Evolutionary conservation across 2,329 filamentous ascomycete genomes (phyloP).

Genomic region (Diaporthe sp.): DNA sequence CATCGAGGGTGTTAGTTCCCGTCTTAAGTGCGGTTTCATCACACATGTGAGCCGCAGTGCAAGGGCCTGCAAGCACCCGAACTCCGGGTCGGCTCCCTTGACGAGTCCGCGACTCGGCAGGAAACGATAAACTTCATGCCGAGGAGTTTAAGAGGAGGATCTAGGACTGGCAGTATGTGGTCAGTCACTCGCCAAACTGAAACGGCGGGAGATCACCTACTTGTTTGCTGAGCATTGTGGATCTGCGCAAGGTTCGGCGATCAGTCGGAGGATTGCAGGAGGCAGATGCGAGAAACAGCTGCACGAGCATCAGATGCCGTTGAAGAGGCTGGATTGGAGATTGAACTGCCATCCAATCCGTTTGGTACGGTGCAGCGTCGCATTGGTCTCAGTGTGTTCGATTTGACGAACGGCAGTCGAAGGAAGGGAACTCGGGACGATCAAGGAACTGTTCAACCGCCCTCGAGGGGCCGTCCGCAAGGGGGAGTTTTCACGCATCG

Average conservation of each 20-base stretch:
- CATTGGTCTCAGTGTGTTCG: conserved; percentile 1
- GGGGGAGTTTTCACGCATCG: background rate
- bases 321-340: background rate
- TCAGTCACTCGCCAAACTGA: background rate
- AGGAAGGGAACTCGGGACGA: background rate
- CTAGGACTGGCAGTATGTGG: conserved; percentile 4
- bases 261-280: conserved; percentile 19
- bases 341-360: conserved; percentile 9
- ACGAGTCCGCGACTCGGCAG: conserved; percentile 11
- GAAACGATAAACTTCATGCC: conserved; percentile 18
- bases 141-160: background rate
- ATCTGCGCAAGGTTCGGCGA: conserved; percentile 12
- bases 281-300: conserved; percentile 10
- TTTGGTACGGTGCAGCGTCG: background rate
- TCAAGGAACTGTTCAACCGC: background rate
- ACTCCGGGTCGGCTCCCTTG: conserved; percentile 16
- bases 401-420: conserved; percentile 33
- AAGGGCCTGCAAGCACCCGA: background rate
- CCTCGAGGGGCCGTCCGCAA: background rate
- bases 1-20: background rate
- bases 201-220: background rate
- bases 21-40: conserved; percentile 21
- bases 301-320: conserved; percentile 3
- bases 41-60: conserved; percentile 5
- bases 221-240: conserved; percentile 3